Conservation (phyloP, 2,329 filamentous ascomycete genomes). For the Cylindrodendrum hubeiense region DNA sequence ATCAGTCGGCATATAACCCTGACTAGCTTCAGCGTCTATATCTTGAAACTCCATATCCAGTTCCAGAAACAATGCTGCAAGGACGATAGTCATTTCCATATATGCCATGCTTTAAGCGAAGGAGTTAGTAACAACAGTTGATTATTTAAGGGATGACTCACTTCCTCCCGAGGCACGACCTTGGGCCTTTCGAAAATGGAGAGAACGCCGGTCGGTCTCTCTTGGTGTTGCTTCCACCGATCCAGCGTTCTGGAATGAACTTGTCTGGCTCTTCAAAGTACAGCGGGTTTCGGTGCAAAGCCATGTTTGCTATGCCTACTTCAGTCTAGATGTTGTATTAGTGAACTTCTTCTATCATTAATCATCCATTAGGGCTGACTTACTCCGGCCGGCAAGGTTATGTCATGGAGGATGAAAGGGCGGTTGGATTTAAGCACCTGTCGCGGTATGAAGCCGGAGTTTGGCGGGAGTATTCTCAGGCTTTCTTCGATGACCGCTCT, state of each 20-base stretch:
- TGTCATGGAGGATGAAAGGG: not conserved
- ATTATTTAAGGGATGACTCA: not conserved
- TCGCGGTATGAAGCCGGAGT: conserved; percentile 1
- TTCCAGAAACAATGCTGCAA: not conserved
- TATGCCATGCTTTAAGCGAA: not conserved
- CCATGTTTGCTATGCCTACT: not conserved
- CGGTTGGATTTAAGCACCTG: not conserved
- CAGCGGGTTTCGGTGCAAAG: not conserved
- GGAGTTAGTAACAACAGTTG: not conserved
- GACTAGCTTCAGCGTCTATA: not conserved
- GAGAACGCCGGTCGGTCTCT: not conserved
- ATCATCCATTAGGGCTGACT: not conserved
- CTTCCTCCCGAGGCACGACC: not conserved
- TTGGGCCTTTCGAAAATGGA: not conserved
- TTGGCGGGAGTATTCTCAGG: not conserved
- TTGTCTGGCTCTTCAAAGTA: not conserved
- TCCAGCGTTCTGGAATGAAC: not conserved
- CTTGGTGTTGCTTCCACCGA: not conserved
- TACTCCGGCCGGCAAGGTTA: not conserved
- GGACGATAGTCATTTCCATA: not conserved
- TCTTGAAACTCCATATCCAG: not conserved
- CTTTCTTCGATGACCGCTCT: conserved; percentile 1
- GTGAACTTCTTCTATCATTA: not conserved
- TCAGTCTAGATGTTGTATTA: not conserved
- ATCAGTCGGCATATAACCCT: not conserved